Evolutionary conservation across 192 early-diverging fungal species (phyloP).

Genomic region (Chytriomyces confervae): DNA sequence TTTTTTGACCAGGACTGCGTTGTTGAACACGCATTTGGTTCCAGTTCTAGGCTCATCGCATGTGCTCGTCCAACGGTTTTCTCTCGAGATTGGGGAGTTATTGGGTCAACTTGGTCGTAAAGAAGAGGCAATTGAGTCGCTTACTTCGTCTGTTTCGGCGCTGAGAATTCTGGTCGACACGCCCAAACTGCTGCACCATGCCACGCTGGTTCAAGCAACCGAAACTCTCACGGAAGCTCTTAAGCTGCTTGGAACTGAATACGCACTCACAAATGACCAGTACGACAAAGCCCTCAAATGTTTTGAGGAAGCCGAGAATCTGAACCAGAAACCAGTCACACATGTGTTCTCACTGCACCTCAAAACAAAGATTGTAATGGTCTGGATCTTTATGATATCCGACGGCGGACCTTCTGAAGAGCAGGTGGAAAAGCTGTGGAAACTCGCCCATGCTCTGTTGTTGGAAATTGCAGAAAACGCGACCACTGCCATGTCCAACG

Average conservation of each 20-base stretch:
- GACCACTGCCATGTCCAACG: background rate
- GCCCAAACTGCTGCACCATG: background rate
- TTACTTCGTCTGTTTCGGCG: background rate
- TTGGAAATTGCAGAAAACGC: conserved; percentile 1
- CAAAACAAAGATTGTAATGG: background rate
- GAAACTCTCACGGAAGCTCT: background rate
- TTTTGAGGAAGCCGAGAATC: background rate
- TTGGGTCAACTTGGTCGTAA: background rate
- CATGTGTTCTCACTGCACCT: background rate
- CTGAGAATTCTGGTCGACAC: background rate
- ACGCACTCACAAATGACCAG: background rate
- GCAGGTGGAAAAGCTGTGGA: background rate
- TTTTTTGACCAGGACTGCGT: too few relatives aligned
- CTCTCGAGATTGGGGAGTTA: background rate
- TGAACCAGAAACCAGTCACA: background rate
- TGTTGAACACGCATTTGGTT: too few relatives aligned
- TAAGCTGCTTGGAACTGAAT: background rate
- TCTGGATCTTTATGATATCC: conserved; percentile 2
- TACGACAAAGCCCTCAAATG: background rate
- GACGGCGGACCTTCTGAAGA: background rate
- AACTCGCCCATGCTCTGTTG: background rate
- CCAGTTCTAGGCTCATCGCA: background rate
- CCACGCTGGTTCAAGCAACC: background rate
- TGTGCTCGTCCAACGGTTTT: background rate
- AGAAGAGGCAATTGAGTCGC: background rate